A percentile compares a stretch with the other conserved stretches of the same genome.
Conservation (phyloP, 2,329 filamentous ascomycete species). For the Phaeomoniella chlamydospora region DNA sequence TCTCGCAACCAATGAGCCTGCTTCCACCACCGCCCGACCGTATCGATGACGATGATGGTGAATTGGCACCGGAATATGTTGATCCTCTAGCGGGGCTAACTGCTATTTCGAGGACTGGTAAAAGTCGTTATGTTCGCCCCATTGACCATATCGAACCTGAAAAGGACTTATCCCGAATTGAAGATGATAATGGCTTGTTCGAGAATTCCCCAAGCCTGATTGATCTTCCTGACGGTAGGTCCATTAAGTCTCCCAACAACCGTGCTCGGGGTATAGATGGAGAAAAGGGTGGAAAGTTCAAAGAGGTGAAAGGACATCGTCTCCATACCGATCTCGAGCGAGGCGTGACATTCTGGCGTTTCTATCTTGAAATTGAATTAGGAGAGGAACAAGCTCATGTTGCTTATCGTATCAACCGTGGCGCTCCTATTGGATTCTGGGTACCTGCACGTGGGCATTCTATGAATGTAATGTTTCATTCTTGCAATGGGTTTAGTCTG, state of each 20-base stretch:
- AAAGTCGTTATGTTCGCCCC: slow-evolving; percentile 75
- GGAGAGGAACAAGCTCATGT: slow-evolving; percentile 65
- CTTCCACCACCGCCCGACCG: slow-evolving; percentile 63
- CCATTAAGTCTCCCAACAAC: slow-evolving; percentile 30
- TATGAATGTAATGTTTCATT: slow-evolving; percentile 99
- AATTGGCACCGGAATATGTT: slow-evolving; percentile 62
- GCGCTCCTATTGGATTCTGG: slow-evolving; percentile 85
- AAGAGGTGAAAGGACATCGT: slow-evolving; percentile 67
- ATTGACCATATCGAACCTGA: slow-evolving; percentile 73
- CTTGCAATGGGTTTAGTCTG: slow-evolving; percentile 87
- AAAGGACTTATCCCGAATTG: slow-evolving; percentile 62
- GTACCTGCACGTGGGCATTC: slow-evolving; percentile 68
- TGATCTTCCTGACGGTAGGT: slow-evolving; percentile 19
- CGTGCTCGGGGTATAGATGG: slow-evolving; percentile 44
- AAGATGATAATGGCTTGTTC: slow-evolving; percentile 72
- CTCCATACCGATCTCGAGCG: slow-evolving; percentile 73
- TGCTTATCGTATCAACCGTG: slow-evolving; percentile 88
- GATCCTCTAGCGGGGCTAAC: slow-evolving; percentile 80
- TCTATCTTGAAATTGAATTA: slow-evolving; percentile 87
- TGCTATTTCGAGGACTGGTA: slow-evolving; percentile 71
- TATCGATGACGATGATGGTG: slow-evolving; percentile 43
- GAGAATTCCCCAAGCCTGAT: slow-evolving; percentile 42
- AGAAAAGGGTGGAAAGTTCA: slow-evolving; percentile 66
- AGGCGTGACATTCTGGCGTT: slow-evolving; percentile 91
- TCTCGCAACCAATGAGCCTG: slow-evolving; percentile 73